Base-by-base conservation (phyloP, 1,284 basidiomycete genomes). In the Ustilago hordei region DNA sequence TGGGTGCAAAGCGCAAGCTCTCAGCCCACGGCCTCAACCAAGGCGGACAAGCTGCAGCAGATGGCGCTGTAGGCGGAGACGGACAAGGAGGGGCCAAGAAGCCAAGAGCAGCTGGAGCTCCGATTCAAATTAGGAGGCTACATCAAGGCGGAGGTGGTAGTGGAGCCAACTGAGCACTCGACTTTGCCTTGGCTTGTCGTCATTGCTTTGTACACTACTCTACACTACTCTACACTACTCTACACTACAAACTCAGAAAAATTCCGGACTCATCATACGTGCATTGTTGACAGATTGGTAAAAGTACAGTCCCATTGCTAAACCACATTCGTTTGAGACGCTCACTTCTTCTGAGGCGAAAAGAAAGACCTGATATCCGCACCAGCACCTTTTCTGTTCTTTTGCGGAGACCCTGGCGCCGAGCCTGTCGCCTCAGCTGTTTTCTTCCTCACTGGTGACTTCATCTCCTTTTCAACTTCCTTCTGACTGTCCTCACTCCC, bases 1-100 rank as follows among this genome's bases (percentile, higher is more conserved):
- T 70, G 1, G 75, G 75, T 2, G 75, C 75, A 2, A 78, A 78
- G 28, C 55, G 75, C 34, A 78, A 78, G 34, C 59, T 78, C 23
- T 74, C 70, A 0, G 56, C 75, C 11, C 71, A 73, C 34, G 69
- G 75, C 3, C 52, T 75, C 15, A 59, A 60, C 36, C 64, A 64
- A 23, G 38, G 52, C 4, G 60, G 52, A 6, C 28, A 56, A 19
- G 56, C 38, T 36, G 50, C 34, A 19, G 36, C 32, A 13, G 32
- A 43, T 19, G 59, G 45, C 1, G 48, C 39, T 7, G 53, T 53
- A 0, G 54, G 38, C 4, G 63, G 39, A 6, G 66, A 12, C 1
- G 54, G 53, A 34, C 67, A 70, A 36, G 64, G 64, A 3, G 68
- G 60, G 9, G 56, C 65, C 4, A 77, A 77, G 55, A 77, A 77